phyloP scores from a whole-genome alignment of 1,139 yeast species.

The Yamadazyma atlantica region DNA sequence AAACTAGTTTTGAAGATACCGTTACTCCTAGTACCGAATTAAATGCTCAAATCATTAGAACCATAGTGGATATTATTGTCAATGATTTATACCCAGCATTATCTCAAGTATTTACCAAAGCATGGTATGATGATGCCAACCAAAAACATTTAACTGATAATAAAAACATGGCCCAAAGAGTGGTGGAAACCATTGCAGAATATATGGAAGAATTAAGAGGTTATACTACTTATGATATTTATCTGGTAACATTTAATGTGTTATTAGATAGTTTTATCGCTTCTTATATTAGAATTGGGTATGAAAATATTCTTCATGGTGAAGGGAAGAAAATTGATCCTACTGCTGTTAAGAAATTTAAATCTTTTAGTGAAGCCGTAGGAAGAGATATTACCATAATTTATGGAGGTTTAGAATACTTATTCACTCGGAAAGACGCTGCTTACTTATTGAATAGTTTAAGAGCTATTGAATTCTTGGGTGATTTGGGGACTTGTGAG shows the following conservation, averaged over 20 bases:
- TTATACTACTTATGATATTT: constrained; percentile 46
- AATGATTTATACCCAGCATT: constrained; percentile 59
- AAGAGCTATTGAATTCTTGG: constrained; percentile 64
- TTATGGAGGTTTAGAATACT: constrained; percentile 59
- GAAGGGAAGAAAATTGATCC: constrained; percentile 60
- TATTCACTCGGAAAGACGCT: constrained; percentile 45
- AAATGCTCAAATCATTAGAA: constrained; percentile 66
- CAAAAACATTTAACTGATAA: constrained; percentile 31
- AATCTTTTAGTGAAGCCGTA: constrained; percentile 41
- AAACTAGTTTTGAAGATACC: constrained; percentile 58
- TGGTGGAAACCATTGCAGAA: constrained; percentile 73
- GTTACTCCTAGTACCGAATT: constrained; percentile 76
- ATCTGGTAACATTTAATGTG: constrained; percentile 44
- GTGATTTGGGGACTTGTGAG: constrained; percentile 63
- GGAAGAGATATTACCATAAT: constrained; percentile 66
- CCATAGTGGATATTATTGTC: constrained; percentile 64
- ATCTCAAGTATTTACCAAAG: constrained; percentile 39
- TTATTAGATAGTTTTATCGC: constrained; percentile 45
- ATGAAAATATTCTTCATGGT: constrained; percentile 47
- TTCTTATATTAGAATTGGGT: constrained; percentile 45
- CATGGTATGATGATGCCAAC: constrained; percentile 48
- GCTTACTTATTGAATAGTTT: constrained; percentile 55
- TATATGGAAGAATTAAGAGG: constrained; percentile 65
- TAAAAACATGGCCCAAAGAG: constrained; percentile 51
- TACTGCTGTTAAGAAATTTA: constrained; percentile 45